phyloP scores from a whole-genome alignment of 192 early-diverging fungal genomes.

The Coemansia sp. region DNA sequence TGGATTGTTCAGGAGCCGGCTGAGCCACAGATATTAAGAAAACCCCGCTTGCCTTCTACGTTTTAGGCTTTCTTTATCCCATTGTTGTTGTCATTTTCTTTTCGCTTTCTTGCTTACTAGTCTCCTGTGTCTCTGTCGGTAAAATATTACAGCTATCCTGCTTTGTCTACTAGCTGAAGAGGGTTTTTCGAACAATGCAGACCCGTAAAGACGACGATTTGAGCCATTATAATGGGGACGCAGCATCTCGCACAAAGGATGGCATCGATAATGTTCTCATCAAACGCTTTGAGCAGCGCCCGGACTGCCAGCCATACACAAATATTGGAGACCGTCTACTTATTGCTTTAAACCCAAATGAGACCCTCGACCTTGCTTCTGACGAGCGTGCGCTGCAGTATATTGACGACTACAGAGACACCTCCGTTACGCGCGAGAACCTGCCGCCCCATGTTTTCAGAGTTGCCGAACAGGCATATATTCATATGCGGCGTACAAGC shows the following conservation, averaged over 20 bases:
- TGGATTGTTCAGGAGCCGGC: not conserved
- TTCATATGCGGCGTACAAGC: slow-evolving; percentile 81
- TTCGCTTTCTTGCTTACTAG: not conserved
- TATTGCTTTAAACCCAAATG: slow-evolving; percentile 69
- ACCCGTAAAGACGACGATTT: slow-evolving; percentile 58
- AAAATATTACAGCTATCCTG: no score
- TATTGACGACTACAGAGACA: slow-evolving; percentile 72
- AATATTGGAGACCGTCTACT: slow-evolving; percentile 68
- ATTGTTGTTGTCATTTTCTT: not conserved
- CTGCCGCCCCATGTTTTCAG: slow-evolving; percentile 83
- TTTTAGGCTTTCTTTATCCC: no score
- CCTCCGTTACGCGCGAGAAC: slow-evolving; percentile 39
- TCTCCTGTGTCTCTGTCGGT: no score
- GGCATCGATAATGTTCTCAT: slow-evolving; percentile 35
- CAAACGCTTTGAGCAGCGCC: slow-evolving; percentile 50
- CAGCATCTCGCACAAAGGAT: slow-evolving; percentile 19
- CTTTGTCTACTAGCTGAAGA: not conserved
- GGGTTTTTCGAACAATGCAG: slow-evolving; percentile 15
- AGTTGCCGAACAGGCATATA: slow-evolving; percentile 78
- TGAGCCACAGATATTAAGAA: not conserved
- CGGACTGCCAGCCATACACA: slow-evolving; percentile 61
- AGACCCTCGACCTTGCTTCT: slow-evolving; percentile 57
- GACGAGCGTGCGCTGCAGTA: slow-evolving; percentile 69
- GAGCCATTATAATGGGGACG: slow-evolving; percentile 28
- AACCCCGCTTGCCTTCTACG: not conserved